Evolutionary conservation across 306 rosid genomes (phyloP).

Genomic region (Vigna unguiculata): DNA sequence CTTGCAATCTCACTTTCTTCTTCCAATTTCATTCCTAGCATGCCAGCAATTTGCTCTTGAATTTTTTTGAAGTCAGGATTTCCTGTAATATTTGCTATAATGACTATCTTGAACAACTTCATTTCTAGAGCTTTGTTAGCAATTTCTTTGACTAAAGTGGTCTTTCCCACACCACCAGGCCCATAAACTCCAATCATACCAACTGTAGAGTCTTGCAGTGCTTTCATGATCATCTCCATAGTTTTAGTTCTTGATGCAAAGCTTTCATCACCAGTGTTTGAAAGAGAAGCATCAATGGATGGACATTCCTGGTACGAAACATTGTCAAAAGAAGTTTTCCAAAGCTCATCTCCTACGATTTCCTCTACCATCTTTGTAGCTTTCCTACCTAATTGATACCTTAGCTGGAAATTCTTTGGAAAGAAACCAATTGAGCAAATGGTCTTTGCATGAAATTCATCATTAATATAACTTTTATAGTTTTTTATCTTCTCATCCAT

Average conservation of each 20-base stretch:
- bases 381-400: background rate
- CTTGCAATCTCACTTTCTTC: constrained; percentile 24
- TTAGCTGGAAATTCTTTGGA: constrained; percentile 1
- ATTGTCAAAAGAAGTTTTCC: background rate
- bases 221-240: constrained; percentile 20
- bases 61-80: constrained; percentile 8
- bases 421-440: constrained; percentile 15
- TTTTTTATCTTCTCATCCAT: background rate
- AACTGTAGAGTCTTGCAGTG: constrained; percentile 29
- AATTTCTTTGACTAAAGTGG: constrained; percentile 33
- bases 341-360: background rate
- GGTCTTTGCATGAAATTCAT: background rate
- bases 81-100: constrained; percentile 6
- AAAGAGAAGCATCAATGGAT: background rate
- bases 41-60: constrained; percentile 24
- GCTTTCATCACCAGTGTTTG: constrained; percentile 1
- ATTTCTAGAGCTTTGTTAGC: constrained; percentile 9
- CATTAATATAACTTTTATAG: background rate
- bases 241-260: constrained; percentile 15
- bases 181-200: constrained; percentile 33
- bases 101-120: constrained; percentile 9
- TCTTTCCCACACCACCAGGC: constrained; percentile 37
- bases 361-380: constrained; percentile 21
- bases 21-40: constrained; percentile 26
- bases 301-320: background rate